phyloP scores from a whole-genome alignment of 345 rosid species.

The Citrus medica region DNA sequence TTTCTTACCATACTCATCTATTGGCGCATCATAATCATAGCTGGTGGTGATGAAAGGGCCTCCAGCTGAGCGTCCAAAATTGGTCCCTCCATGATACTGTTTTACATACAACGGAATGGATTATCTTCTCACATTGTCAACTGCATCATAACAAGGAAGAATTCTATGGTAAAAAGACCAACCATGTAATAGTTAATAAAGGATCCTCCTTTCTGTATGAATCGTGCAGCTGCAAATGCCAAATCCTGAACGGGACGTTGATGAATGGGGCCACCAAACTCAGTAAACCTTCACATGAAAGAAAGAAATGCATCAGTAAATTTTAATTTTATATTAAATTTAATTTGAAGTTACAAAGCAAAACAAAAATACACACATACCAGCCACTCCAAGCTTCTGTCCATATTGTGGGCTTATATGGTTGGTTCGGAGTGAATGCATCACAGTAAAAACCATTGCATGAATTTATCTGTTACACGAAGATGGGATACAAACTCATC shows the following conservation, averaged over 20 bases:
- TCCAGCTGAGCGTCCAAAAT: conserved; percentile 96
- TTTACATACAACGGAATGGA: conserved; percentile 22
- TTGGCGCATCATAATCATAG: conserved; percentile 95
- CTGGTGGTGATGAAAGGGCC: conserved; percentile 98
- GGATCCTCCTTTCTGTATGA: conserved; percentile 97
- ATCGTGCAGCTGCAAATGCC: conserved; percentile 93
- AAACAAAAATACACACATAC: conserved; percentile 32
- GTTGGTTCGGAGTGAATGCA: conserved; percentile 89
- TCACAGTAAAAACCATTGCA: conserved; percentile 99
- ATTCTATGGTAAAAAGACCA: neutral
- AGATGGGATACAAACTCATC: neutral
- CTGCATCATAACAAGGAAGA: neutral
- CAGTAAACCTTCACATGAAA: conserved; percentile 64
- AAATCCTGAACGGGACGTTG: conserved; percentile 95
- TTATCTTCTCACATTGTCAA: neutral
- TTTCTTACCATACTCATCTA: conserved; percentile 91
- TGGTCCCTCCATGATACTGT: conserved; percentile 99
- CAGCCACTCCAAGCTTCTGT: conserved; percentile 99
- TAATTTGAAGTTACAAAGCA: conserved; percentile 6
- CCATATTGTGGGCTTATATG: conserved; percentile 95
- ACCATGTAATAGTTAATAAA: conserved; percentile 98
- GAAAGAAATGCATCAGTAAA: neutral
- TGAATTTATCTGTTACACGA: conserved; percentile 68
- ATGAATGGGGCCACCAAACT: conserved; percentile 93
- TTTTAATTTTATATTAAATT: neutral